Percentiles rank a stretch among this genome's conserved stretches.
Conservation (phyloP, 2,329 filamentous ascomycete genomes). For the Apiospora marii region DNA sequence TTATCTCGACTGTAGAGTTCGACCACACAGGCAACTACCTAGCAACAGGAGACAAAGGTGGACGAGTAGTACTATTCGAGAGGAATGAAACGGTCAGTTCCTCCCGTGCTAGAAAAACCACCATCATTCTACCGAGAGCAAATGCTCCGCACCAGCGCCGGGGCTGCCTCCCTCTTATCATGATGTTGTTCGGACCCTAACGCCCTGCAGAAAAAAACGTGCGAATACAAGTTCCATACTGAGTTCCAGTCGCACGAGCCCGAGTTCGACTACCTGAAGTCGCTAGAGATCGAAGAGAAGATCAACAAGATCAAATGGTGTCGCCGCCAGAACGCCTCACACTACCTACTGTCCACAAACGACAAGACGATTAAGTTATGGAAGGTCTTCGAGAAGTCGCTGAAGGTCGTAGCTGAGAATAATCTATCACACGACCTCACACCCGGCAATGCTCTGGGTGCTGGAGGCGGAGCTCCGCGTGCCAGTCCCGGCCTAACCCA, state of each 20-base stretch:
- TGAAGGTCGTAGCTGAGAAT: constrained; percentile 99
- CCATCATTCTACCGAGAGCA: not conserved
- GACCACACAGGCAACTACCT: constrained; percentile 91
- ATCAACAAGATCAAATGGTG: constrained; percentile 99
- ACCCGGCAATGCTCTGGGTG: constrained; percentile 74
- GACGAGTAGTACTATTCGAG: constrained; percentile 85
- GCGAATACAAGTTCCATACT: constrained; percentile 99
- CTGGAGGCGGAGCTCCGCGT: constrained; percentile 76
- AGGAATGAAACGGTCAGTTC: constrained; percentile 89
- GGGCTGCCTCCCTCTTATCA: not conserved
- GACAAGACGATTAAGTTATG: constrained; percentile 99
- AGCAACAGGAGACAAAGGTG: constrained; percentile 89
- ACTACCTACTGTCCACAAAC: constrained; percentile 97
- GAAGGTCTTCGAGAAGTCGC: constrained; percentile 99
- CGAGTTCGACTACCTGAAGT: constrained; percentile 99
- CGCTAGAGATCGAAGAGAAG: constrained; percentile 99
- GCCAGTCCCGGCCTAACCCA: constrained; percentile 70
- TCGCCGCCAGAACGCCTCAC: constrained; percentile 94
- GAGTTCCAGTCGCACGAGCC: constrained; percentile 99
- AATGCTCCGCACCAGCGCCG: not conserved
- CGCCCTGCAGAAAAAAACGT: constrained; percentile 88
- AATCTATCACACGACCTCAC: constrained; percentile 96
- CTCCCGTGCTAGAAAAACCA: not conserved
- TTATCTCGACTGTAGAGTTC: constrained; percentile 91
- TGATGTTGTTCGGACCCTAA: not conserved